Evolutionary conservation across 148 eudicot genomes (phyloP).

Genomic region (Persicaria maculosa): DNA sequence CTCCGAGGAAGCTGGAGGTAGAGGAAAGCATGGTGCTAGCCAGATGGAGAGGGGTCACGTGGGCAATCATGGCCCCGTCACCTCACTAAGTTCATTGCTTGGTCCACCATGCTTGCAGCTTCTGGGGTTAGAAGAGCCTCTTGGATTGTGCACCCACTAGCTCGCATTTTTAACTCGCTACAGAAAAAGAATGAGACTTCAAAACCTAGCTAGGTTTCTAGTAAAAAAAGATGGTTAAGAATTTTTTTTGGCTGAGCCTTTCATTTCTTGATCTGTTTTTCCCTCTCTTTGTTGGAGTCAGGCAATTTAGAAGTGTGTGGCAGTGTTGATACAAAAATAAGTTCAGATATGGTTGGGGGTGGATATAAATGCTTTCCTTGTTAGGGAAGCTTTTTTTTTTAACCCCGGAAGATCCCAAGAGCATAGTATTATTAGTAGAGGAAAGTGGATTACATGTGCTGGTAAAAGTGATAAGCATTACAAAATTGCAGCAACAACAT

Average conservation of each 20-base stretch:
- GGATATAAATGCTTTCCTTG: background rate
- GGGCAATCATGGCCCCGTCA: slow-evolving; percentile 81
- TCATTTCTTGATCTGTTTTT: background rate
- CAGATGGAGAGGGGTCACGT: slow-evolving; percentile 89
- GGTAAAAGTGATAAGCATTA: slow-evolving; percentile 39
- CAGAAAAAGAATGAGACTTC: background rate
- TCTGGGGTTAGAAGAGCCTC: slow-evolving; percentile 74
- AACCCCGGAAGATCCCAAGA: slow-evolving; percentile 24
- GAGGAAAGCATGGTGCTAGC: slow-evolving; percentile 65
- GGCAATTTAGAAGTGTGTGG: background rate
- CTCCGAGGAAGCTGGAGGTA: slow-evolving; percentile 51
- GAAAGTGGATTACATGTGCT: slow-evolving; percentile 90
- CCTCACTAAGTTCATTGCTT: slow-evolving; percentile 55
- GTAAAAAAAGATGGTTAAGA: too few relatives aligned
- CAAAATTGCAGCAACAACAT: slow-evolving; percentile 29
- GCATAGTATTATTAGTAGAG: slow-evolving; percentile 7
- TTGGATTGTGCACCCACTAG: slow-evolving; percentile 57
- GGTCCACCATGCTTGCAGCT: slow-evolving; percentile 58
- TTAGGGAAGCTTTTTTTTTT: background rate
- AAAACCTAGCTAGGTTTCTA: background rate
- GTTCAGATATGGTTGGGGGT: background rate
- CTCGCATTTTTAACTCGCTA: background rate
- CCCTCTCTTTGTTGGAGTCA: too few relatives aligned
- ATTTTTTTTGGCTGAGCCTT: background rate
- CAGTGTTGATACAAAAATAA: background rate